Percentiles rank a stretch among this genome's conserved stretches.
Conservation (phyloP, 75 land plant genomes). For the Chamaecyparis obtusa region DNA sequence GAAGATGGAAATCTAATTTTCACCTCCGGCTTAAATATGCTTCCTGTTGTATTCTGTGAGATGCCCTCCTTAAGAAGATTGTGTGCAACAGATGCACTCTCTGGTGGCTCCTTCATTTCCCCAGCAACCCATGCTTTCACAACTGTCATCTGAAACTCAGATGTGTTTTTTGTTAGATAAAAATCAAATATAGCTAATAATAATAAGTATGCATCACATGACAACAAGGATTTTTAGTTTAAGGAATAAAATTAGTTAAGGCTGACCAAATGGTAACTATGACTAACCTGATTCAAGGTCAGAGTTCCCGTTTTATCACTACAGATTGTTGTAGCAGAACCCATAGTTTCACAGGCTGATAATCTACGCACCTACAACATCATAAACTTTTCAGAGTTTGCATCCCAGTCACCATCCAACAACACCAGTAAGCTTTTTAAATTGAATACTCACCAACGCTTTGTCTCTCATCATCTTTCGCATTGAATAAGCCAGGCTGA, state of each 20-base stretch:
- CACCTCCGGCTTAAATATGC: slow-evolving; percentile 31
- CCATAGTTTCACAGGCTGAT: slow-evolving; percentile 81
- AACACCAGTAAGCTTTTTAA: neutral
- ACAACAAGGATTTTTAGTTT: neutral
- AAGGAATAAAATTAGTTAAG: neutral
- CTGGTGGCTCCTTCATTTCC: slow-evolving; percentile 6
- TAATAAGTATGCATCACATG: neutral
- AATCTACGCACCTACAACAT: slow-evolving; percentile 55
- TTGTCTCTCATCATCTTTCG: slow-evolving; percentile 72
- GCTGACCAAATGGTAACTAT: neutral
- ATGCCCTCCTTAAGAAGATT: slow-evolving; percentile 38
- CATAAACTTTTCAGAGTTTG: neutral
- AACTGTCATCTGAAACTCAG: neutral
- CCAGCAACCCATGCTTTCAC: slow-evolving; percentile 38
- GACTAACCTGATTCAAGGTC: slow-evolving; percentile 57
- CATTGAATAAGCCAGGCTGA: slow-evolving; percentile 69
- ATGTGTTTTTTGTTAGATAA: neutral
- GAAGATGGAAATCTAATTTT: neutral
- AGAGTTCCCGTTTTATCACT: slow-evolving; percentile 76
- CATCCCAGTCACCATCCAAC: neutral
- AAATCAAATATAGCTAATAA: neutral
- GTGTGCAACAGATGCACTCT: slow-evolving; percentile 1
- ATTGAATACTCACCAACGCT: slow-evolving; percentile 40
- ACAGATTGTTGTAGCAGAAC: slow-evolving; percentile 71
- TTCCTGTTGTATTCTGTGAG: slow-evolving; percentile 49